Evolutionary conservation across 2,329 filamentous ascomycete genomes (phyloP), one percentile per base, ranked within the genome.

Genomic region (Xylariaceae sp.): DNA sequence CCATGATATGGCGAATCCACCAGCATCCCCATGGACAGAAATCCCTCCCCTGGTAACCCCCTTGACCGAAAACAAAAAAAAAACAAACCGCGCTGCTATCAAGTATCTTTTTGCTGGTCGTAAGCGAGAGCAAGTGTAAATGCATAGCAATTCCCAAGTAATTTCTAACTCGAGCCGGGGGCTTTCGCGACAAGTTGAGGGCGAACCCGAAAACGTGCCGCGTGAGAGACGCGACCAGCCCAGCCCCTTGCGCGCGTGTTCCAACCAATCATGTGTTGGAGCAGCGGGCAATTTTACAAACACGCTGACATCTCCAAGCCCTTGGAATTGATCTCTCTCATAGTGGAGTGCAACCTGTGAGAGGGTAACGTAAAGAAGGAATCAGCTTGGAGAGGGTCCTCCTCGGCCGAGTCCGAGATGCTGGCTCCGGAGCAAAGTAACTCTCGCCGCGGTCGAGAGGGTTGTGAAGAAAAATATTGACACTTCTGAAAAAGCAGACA

Each of bases 381-480:
- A 56, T 60, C 62, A 58, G 57, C 66, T 62, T 70, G 69, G 56
- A 68, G 64, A 65, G 68, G 72, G 67, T 73, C 75, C 75, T 78
- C 75, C 77, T 78, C 74, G 79, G 79, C 79, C 79, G 69, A 82
- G 78, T 80, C 79, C 79, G 75, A 78, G 78, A 78, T 69, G 79
- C 79, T 82, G 79, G 79, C 79, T 81, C 76, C 78, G 77, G 79
- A 78, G 80, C 79, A 80, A 80, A 80, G 77, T 79, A 69, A 73
- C 75, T 70, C 74, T 73, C 75, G 73, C 72, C 73, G 69, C 56
- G 70, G 61, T 60, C 54, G 61, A 60, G 60, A 63, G 58, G 57
- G 59, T 57, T 53, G 53, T 30, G 54, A 52, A 23, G 50, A 30
- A 30, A 49, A 8, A 13, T 2, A 53, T 57, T 57, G 10, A 39